These are phyloP conservation scores for Ogataea angusta DNA, from an alignment of 805 yeast species.

Conservation along the genomic window DNA sequence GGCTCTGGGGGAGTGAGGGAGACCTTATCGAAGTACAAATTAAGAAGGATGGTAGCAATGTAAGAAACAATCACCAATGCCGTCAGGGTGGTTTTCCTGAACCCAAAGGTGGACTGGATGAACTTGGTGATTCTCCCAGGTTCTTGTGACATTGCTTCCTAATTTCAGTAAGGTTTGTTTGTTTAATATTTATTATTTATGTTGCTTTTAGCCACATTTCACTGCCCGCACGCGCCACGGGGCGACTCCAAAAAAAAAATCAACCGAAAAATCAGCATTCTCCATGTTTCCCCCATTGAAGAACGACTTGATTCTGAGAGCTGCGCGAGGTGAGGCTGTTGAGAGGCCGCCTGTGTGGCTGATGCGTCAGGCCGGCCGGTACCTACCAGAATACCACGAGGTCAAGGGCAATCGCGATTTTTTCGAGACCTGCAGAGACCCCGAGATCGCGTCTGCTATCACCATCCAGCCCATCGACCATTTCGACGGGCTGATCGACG, in stretches of 20 bases:
- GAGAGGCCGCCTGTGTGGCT: conserved; percentile 99
- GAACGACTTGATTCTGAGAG: conserved; percentile 87
- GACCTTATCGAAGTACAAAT: conserved; percentile 35
- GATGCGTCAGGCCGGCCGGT: conserved; percentile 98
- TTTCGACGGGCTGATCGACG: conserved; percentile 85
- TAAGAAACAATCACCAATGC: conserved; percentile 50
- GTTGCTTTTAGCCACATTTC: conserved; percentile 8
- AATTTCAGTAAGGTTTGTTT: not conserved
- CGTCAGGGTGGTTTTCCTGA: conserved; percentile 69
- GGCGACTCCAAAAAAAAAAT: not conserved
- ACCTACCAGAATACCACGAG: conserved; percentile 85
- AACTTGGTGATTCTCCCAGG: conserved; percentile 25
- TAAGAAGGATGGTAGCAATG: conserved; percentile 35
- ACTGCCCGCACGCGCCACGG: conserved; percentile 1
- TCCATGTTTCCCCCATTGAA: conserved; percentile 64
- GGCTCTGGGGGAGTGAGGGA: conserved; percentile 43
- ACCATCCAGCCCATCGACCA: conserved; percentile 95
- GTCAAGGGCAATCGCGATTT: conserved; percentile 85
- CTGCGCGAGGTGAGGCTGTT: conserved; percentile 85
- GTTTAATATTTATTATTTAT: not conserved
- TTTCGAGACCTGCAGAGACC: conserved; percentile 91
- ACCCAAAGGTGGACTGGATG: conserved; percentile 56
- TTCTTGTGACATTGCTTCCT: conserved; percentile 8
- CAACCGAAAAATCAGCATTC: not conserved
- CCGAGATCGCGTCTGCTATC: conserved; percentile 89